Percentiles rank a stretch among this genome's conserved stretches.
Evolutionary conservation across 495 filamentous ascomycete species (phyloP).

Genomic region (Pyronema omphalodes): DNA sequence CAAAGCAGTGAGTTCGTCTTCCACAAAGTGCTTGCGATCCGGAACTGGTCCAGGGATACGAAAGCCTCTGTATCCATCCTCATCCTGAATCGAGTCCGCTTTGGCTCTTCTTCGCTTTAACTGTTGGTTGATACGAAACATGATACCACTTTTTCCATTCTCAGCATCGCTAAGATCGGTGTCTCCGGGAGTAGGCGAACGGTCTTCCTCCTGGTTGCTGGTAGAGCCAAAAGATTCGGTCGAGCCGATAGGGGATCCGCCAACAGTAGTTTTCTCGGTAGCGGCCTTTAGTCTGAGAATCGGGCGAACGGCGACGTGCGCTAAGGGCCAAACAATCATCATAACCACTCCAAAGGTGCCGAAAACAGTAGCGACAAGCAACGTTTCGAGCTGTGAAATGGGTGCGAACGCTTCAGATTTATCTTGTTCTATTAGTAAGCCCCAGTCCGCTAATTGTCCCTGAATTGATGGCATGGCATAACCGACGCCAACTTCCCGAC

Average conservation of each 20-base stretch:
- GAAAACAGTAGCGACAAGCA: conserved; percentile 70
- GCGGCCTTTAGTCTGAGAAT: conserved; percentile 60
- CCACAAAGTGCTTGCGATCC: conserved; percentile 52
- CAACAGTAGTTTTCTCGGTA: conserved; percentile 49
- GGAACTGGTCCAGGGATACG: conserved; percentile 70
- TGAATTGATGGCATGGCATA: conserved; percentile 28
- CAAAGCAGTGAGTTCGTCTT: conserved; percentile 75
- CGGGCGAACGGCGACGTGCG: conserved; percentile 61
- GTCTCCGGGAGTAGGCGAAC: background rate
- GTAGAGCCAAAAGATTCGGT: conserved; percentile 5
- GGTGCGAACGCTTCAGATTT: conserved; percentile 55
- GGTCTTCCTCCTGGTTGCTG: conserved; percentile 8
- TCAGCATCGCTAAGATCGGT: conserved; percentile 2
- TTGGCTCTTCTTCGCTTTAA: background rate
- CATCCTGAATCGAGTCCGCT: background rate
- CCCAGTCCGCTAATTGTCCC: conserved; percentile 49
- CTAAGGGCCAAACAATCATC: conserved; percentile 51
- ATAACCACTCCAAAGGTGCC: conserved; percentile 54
- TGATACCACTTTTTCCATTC: background rate
- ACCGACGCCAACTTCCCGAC: conserved; percentile 36
- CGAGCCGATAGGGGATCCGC: background rate
- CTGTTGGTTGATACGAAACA: background rate
- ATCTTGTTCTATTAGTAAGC: conserved; percentile 60
- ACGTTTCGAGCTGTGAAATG: conserved; percentile 50
- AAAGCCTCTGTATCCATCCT: conserved; percentile 32